phyloP scores from a whole-genome alignment of 805 yeast genomes.

The Pichia thaimueangensis region DNA sequence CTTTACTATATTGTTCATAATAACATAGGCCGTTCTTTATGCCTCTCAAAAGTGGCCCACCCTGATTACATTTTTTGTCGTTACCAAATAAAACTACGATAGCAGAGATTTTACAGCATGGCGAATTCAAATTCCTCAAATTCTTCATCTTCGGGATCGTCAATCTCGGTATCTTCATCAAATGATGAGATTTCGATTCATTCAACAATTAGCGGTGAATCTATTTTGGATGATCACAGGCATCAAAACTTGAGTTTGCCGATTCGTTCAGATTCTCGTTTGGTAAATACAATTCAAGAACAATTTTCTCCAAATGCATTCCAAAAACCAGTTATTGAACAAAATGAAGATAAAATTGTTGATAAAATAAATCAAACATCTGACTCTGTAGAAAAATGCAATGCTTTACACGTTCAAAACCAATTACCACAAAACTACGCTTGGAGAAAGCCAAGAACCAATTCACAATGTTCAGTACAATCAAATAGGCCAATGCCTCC shows the following conservation, averaged over 20 bases:
- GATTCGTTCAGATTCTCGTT: slow-evolving; percentile 25
- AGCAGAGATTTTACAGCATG: slow-evolving; percentile 13
- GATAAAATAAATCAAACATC: too few species aligned
- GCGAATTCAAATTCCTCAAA: slow-evolving; percentile 11
- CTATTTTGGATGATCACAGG: slow-evolving; percentile 32
- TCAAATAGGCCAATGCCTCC: not conserved
- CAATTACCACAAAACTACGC: too few species aligned
- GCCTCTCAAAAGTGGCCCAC: slow-evolving; percentile 1
- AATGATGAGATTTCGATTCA: slow-evolving; percentile 28
- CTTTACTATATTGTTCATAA: too few species aligned
- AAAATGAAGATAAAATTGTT: not conserved
- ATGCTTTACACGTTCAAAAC: too few species aligned
- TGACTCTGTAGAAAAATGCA: too few species aligned
- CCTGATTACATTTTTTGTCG: not conserved
- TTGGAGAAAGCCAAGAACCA: slow-evolving; percentile 1
- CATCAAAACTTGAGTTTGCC: slow-evolving; percentile 30
- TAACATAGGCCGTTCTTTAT: not conserved
- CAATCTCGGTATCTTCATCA: slow-evolving; percentile 25
- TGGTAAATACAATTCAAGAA: not conserved
- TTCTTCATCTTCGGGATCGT: slow-evolving; percentile 19
- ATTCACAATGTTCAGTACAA: slow-evolving; percentile 5
- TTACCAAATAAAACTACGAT: not conserved
- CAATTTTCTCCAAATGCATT: not conserved
- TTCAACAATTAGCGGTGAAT: slow-evolving; percentile 32
- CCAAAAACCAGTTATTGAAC: not conserved